Evolutionary conservation across 169 alveolate genomes (phyloP).

Genomic region (Theileria orientalis): DNA sequence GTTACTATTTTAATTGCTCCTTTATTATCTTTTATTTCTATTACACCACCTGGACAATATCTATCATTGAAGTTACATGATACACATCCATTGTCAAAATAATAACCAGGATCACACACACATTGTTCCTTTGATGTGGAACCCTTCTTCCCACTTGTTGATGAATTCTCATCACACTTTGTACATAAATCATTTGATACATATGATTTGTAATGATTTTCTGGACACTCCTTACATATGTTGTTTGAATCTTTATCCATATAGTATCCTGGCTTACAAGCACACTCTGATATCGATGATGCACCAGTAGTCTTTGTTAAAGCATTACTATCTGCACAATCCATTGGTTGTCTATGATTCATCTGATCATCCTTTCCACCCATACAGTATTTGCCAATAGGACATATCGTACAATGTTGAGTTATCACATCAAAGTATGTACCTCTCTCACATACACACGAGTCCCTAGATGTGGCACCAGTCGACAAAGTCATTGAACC

Average conservation of each 20-base stretch:
- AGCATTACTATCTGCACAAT: constrained; percentile 58
- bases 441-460: constrained; percentile 69
- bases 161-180: constrained; percentile 67
- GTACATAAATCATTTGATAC: constrained; percentile 70
- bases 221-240: constrained; percentile 64
- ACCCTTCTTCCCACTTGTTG: constrained; percentile 61
- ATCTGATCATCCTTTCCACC: constrained; percentile 66
- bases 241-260: constrained; percentile 1
- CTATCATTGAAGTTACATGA: constrained; percentile 69
- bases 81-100: constrained; percentile 67
- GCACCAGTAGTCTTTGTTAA: constrained; percentile 72
- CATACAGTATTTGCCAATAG: constrained; percentile 73
- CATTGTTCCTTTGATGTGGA: constrained; percentile 75
- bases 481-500: constrained; percentile 70
- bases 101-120: constrained; percentile 79
- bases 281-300: constrained; percentile 63
- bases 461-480: constrained; percentile 65
- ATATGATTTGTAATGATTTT: constrained; percentile 56
- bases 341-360: constrained; percentile 34
- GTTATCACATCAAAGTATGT: constrained; percentile 36
- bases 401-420: constrained; percentile 67
- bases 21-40: constrained; percentile 67
- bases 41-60: constrained; percentile 83
- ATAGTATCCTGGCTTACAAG: constrained; percentile 65
- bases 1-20: constrained; percentile 67